Evolutionary conservation across 2,329 filamentous ascomycete genomes (phyloP).

Genomic region (Talaromyces sp.): DNA sequence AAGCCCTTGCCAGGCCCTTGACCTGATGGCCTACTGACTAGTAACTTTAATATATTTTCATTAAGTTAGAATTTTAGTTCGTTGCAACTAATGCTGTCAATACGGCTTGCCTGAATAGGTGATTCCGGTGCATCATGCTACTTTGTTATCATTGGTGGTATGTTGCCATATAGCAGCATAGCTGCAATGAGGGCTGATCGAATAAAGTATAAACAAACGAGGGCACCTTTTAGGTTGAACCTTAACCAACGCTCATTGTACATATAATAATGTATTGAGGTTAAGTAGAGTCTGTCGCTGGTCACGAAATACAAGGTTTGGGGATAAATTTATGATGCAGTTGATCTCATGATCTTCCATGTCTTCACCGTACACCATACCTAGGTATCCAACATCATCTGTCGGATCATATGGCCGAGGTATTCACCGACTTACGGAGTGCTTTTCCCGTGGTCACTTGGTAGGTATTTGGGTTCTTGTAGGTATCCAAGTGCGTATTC

Average conservation of each 20-base stretch:
- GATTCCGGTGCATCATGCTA: neutral
- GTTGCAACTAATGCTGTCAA: neutral
- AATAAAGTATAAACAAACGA: conserved; percentile 2
- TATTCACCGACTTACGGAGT: neutral
- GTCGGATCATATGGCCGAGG: neutral
- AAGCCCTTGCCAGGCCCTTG: neutral
- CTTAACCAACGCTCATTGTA: neutral
- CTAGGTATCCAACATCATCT: neutral
- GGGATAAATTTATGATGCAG: neutral
- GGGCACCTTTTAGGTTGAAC: neutral
- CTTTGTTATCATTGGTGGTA: neutral
- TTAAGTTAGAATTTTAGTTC: neutral
- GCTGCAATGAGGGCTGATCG: neutral
- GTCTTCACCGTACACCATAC: neutral
- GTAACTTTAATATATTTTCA: neutral
- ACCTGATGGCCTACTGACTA: neutral
- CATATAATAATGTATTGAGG: neutral
- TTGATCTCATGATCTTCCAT: conserved; percentile 1
- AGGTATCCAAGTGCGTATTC: neutral
- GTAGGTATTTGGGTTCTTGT: neutral
- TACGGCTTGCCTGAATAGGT: neutral
- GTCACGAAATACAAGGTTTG: neutral
- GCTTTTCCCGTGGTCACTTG: neutral
- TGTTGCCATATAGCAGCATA: neutral
- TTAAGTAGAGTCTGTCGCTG: neutral